These are phyloP conservation scores for Blastomyces percursus DNA, from an alignment of 2,329 filamentous ascomycete genomes.

Conservation along the genomic window DNA sequence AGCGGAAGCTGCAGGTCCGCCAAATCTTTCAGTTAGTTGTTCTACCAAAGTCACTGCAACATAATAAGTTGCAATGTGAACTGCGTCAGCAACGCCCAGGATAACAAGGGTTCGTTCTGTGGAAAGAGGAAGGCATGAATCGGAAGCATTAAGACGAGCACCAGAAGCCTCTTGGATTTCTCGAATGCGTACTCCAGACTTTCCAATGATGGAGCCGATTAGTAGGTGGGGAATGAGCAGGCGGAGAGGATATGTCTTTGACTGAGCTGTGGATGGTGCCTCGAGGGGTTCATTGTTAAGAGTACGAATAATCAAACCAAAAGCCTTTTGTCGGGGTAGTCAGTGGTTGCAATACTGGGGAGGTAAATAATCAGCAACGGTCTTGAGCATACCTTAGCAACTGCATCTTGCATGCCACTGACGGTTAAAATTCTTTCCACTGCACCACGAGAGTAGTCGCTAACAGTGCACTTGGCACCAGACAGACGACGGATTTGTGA, in stretches of 20 bases:
- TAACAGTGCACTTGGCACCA: slow-evolving; percentile 96
- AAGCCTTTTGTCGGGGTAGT: slow-evolving; percentile 52
- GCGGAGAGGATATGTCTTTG: slow-evolving; percentile 93
- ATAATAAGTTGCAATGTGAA: slow-evolving; percentile 98
- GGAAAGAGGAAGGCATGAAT: slow-evolving; percentile 85
- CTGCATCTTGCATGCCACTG: slow-evolving; percentile 89
- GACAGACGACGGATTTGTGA: slow-evolving; percentile 92
- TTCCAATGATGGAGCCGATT: slow-evolving; percentile 97
- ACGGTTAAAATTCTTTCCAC: slow-evolving; percentile 97
- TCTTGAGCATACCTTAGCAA: slow-evolving; percentile 66
- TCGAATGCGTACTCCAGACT: slow-evolving; percentile 87
- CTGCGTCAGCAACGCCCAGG: slow-evolving; percentile 92
- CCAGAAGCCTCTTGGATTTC: slow-evolving; percentile 98
- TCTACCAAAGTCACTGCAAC: slow-evolving; percentile 96
- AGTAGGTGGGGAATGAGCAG: slow-evolving; percentile 93
- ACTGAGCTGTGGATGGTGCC: slow-evolving; percentile 77
- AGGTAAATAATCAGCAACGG: slow-evolving; percentile 4
- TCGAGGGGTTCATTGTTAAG: slow-evolving; percentile 93
- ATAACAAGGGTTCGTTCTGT: slow-evolving; percentile 97
- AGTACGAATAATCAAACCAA: slow-evolving; percentile 94
- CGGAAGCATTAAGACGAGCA: slow-evolving; percentile 89
- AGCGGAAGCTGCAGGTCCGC: slow-evolving; percentile 89
- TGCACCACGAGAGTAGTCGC: slow-evolving; percentile 92
- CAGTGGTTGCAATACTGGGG: slow-evolving; percentile 17
- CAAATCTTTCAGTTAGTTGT: slow-evolving; percentile 93